phyloP scores from a whole-genome alignment of 345 rosid species.

The Leavenworthia alabamica region DNA sequence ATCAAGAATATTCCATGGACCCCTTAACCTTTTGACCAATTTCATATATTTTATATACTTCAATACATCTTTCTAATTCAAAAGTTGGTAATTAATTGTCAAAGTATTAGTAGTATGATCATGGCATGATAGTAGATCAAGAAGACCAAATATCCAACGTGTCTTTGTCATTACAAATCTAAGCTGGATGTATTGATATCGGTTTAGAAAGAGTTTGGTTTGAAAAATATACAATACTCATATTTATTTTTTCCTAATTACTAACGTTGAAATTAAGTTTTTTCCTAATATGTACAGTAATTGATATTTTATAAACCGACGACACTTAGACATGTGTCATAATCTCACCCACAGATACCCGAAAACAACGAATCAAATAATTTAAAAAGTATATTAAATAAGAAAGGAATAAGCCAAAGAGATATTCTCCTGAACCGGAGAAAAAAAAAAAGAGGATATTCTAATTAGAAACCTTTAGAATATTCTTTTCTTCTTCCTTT shows the following conservation, averaged over 20 bases:
- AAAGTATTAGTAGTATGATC: not conserved
- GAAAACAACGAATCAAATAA: not conserved
- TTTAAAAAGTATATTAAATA: not conserved
- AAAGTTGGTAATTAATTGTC: not conserved
- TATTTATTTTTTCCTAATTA: too few relatives aligned
- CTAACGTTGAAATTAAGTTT: too few relatives aligned
- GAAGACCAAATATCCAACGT: constrained; percentile 1
- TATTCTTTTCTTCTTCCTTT: constrained; percentile 11
- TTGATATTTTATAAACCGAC: not conserved
- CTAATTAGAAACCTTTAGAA: constrained; percentile 27
- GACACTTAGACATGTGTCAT: not conserved
- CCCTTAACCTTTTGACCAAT: not conserved
- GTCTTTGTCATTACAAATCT: too few relatives aligned
- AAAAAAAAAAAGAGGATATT: constrained; percentile 20
- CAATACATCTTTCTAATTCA: not conserved
- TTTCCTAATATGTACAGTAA: too few relatives aligned
- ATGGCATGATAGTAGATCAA: constrained; percentile 3
- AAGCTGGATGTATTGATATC: too few relatives aligned
- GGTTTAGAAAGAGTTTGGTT: too few relatives aligned
- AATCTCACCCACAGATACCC: constrained; percentile 6
- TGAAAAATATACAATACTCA: too few relatives aligned
- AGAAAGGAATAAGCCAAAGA: constrained; percentile 15
- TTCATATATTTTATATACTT: not conserved
- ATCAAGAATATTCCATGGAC: constrained; percentile 20
- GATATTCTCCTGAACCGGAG: constrained; percentile 26